phyloP scores from a whole-genome alignment of 1,284 basidiomycete genomes.

The Leccinum pachyderme region DNA sequence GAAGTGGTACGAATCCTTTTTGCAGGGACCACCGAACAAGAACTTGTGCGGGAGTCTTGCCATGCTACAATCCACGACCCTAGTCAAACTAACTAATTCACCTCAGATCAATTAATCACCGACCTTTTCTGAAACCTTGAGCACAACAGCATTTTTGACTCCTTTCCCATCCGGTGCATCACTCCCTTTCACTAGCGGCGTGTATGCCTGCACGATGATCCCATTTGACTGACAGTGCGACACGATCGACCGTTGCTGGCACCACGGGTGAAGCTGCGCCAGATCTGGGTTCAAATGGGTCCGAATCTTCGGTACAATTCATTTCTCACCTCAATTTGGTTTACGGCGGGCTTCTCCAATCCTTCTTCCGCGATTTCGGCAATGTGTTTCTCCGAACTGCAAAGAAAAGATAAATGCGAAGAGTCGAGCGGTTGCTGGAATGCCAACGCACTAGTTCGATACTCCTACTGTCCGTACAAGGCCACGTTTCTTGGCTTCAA shows the following conservation, averaged over 20 bases:
- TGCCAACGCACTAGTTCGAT: constrained; percentile 53
- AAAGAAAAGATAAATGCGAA: background rate
- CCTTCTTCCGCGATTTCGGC: constrained; percentile 41
- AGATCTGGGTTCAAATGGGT: background rate
- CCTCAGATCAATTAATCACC: background rate
- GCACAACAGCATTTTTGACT: constrained; percentile 37
- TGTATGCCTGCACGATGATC: constrained; percentile 54
- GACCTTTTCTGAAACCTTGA: constrained; percentile 41
- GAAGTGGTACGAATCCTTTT: constrained; percentile 44
- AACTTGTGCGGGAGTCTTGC: constrained; percentile 56
- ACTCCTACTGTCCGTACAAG: constrained; percentile 58
- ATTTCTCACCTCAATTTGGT: constrained; percentile 46
- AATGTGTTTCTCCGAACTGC: constrained; percentile 41
- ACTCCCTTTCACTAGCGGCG: constrained; percentile 44
- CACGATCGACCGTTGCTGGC: constrained; percentile 51
- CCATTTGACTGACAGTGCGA: constrained; percentile 45
- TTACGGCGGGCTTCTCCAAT: constrained; percentile 44
- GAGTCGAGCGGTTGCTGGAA: background rate
- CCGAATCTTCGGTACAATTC: background rate
- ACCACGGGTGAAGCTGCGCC: constrained; percentile 51
- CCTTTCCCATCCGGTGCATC: constrained; percentile 24
- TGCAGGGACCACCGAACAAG: constrained; percentile 72
- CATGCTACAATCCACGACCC: constrained; percentile 12
- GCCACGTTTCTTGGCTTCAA: constrained; percentile 47
- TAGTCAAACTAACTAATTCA: constrained; percentile 7